Conservation (phyloP, 768 basidiomycete species). For the Epithele typhae region DNA sequence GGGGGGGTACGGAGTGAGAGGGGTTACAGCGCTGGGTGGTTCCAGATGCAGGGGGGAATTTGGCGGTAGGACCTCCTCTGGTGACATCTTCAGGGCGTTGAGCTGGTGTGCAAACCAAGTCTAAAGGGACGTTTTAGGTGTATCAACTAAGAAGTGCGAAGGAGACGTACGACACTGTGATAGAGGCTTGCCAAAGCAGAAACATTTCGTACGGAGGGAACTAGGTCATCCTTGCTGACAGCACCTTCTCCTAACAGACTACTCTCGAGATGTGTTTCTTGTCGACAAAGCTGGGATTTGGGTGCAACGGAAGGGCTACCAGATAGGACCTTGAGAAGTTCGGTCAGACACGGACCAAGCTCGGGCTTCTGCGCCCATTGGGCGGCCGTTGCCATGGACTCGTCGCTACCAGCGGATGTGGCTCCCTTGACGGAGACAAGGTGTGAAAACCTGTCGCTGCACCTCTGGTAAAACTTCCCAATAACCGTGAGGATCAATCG, state of each 20-base stretch:
- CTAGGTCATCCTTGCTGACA: conserved; percentile 60
- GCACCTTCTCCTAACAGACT: conserved; percentile 52
- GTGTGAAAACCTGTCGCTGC: conserved; percentile 82
- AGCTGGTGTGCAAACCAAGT: conserved; percentile 83
- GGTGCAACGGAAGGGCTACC: conserved; percentile 40
- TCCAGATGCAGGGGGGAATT: conserved; percentile 48
- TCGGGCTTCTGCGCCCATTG: conserved; percentile 87
- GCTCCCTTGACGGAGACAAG: conserved; percentile 44
- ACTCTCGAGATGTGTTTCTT: conserved; percentile 79
- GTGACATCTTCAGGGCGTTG: conserved; percentile 55
- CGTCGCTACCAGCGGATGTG: conserved; percentile 20
- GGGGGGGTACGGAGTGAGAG: conserved; percentile 44
- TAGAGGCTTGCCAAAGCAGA: conserved; percentile 75
- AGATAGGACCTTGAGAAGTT: conserved; percentile 40
- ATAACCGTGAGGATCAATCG: conserved; percentile 91
- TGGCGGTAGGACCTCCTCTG: conserved; percentile 52
- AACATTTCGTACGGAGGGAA: conserved; percentile 68
- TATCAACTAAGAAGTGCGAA: neutral
- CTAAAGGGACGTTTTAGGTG: conserved; percentile 33
- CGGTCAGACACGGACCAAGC: conserved; percentile 66
- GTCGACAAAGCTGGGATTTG: conserved; percentile 55
- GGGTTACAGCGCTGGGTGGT: conserved; percentile 40
- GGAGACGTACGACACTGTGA: conserved; percentile 71
- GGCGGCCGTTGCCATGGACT: conserved; percentile 52
- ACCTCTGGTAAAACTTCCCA: conserved; percentile 94